Percentiles rank a stretch among this genome's conserved stretches.
These are phyloP conservation scores for Stemphylium lycopersici DNA, from an alignment of 2,329 filamentous ascomycete species.

Conservation along the genomic window DNA sequence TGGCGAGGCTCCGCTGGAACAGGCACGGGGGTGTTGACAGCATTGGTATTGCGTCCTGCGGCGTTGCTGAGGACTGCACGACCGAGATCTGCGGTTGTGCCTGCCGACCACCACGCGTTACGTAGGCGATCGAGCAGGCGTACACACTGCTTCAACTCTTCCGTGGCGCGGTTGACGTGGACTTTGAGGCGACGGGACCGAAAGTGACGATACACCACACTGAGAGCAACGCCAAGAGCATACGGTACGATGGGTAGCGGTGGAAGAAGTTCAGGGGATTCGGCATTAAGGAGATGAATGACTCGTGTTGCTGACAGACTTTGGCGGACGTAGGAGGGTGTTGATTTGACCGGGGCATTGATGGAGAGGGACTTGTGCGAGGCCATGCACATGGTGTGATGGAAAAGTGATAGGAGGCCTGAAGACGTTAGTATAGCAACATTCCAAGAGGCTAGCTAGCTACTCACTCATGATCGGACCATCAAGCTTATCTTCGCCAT, in stretches of 20 bases:
- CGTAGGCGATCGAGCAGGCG: conserved; percentile 52
- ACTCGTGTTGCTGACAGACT: conserved; percentile 63
- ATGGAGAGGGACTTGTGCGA: conserved; percentile 59
- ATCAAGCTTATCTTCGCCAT: conserved; percentile 47
- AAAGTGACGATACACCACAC: conserved; percentile 63
- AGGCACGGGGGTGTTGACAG: conserved; percentile 42
- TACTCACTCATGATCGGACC: conserved; percentile 46
- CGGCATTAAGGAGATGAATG: conserved; percentile 57
- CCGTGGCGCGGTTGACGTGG: conserved; percentile 54
- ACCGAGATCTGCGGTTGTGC: conserved; percentile 53
- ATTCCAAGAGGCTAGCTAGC: background rate
- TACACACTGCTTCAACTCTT: conserved; percentile 54
- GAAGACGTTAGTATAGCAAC: conserved; percentile 21
- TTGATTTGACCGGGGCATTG: conserved; percentile 54
- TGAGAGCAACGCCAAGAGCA: conserved; percentile 61
- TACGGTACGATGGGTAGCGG: conserved; percentile 63
- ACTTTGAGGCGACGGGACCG: conserved; percentile 58
- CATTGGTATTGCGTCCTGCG: conserved; percentile 44
- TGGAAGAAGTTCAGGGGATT: conserved; percentile 54
- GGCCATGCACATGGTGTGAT: conserved; percentile 63
- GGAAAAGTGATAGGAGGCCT: conserved; percentile 62
- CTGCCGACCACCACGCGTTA: conserved; percentile 54
- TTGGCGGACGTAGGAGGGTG: conserved; percentile 60
- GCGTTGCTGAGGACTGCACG: conserved; percentile 48
- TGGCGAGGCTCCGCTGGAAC: conserved; percentile 26